Evolutionary conservation across 2,329 filamentous ascomycete genomes (phyloP), one percentile per base, ranked within the genome.

Genomic region (Aspergillus ruber): DNA sequence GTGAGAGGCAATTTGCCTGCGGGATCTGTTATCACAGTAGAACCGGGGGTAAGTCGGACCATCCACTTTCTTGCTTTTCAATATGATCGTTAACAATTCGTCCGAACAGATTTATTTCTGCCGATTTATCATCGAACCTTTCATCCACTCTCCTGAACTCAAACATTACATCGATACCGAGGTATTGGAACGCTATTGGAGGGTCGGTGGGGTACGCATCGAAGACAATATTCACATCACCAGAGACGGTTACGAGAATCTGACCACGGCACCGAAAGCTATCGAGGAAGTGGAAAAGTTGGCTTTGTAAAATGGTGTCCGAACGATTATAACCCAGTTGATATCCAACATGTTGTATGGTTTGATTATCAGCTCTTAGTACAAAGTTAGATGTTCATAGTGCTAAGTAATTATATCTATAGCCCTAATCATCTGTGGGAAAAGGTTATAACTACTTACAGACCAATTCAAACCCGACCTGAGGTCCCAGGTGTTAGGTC

Each of bases 171-270:
- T 96, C 59, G 82, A 95, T 61, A 72, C 75, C 36, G 70, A 76
- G 17, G 85, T 90, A 1, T 68, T 96, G 35, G 78, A 88, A 10
- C 80, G 79, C 57, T 96, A 93, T 69, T 90, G 90, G 83, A 80
- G 85, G 45, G 89, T 97, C 1, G 93, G 91, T 13, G 93, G 93
- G 29, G 89, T 95, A 21, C 80, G 93, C 42, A 94, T 97, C 51
- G 93, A 98, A 71, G 90, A 97, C 62, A 88, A 91, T 65, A 79
- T 97, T 35, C 74, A 93, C 18, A 83, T 97, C 42, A 93, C 86
- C 1, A 76, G 85, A 51, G 74, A 80, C 20, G 90, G 90, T 0
- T 83, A 82, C 59, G 90, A 96, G 69, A 94, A 95, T 62, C 63
- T 97, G 64, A 94, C 90, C 1, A 78, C 79, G 1, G 86, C 86